Base-by-base conservation (phyloP, 306 rosid genomes). In the Cicer arietinum region DNA sequence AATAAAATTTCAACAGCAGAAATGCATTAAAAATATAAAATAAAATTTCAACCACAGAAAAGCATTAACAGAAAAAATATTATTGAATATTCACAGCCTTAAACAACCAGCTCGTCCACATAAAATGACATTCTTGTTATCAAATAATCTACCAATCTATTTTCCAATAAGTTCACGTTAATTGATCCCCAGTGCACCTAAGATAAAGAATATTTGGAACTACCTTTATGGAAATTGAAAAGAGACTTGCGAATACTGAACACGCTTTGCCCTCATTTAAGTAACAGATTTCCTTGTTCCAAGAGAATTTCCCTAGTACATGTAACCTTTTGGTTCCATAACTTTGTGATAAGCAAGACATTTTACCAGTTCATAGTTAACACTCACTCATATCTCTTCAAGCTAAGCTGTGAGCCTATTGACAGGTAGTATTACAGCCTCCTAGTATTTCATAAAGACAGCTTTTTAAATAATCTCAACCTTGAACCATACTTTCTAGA, bases 381-480 rank as follows among this genome's bases (percentile, higher is more conserved):
- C 52, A 16, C 39, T 17, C 56, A 43, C 50, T n/a, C 8, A 3
- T 50, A 58, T 67, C 80, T 68, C 75, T 74, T 59, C 72, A 58
- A 11, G 65, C 50, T 74, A 71, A 56, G 41, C 65, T 30, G 9
- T 22, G 44, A 61, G 43, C n/a, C 50, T 39, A 57, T 37, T 44
- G 30, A 54, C 64, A 53, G 61, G 70, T 56, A 64, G 70, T 56
- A 64, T 67, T 51, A 47, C 47, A 64, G 44, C 75, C 66, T 65
- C 74, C 8, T 3, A 45, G 69, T 7, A 58, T 45, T 73, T 73
- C 79, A 45, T 66, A 11, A 43, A 50, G 62, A 44, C 69, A 35
- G n/a, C 56, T 35, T 62, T 42, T 61, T 37, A 73, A 56, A 37
- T 54, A 56, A 67, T 71, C 39, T 68, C 73, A 82, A 67, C 81